Evolutionary conservation across 345 rosid genomes (phyloP), one percentile per base, ranked within the genome.

Genomic region (Dimocarpus longan): DNA sequence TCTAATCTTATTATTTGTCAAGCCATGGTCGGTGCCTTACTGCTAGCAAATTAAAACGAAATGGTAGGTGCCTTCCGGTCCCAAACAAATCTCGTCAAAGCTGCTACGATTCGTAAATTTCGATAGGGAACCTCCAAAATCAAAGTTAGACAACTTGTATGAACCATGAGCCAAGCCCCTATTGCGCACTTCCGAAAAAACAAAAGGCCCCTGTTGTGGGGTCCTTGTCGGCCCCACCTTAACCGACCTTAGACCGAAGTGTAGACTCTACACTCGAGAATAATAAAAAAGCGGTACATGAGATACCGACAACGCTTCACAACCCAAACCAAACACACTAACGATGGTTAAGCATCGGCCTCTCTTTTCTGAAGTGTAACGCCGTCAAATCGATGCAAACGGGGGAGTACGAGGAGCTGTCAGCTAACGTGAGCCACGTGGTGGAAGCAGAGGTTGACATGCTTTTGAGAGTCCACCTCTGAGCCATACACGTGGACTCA

Each of bases 401-500:
- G 1, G 3, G n/a, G 1, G 48, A 18, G 3, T 50, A 28, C 18
- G 16, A 15, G 22, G 75, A 65, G 26, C 37, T 24, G 66, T 72
- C 80, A 54, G 32, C 32, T 32, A 15, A 43, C 3, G 11, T 5
- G 5, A 22, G 3, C 70, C 72, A 76, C 70, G 81, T 74, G 83
- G 81, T 50, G 76, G 66, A 78, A 64, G 18, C 8, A 5, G 54
- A 10, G 43, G 6, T 16, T 19, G 79, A 74, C 73, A 74, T 3
- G 75, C 5, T 21, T 37, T 24, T 9, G 1, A 54, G 10, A 4
- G 39, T 10, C 5, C 1, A 37, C 28, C 37, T 28, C 3, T 46
- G 48, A 69, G 39, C 76, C 74, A 11, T 37, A 50, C 80, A 80
- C 83, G 79, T 84, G 81, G 81, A 57, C 10, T 64, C 40, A 5